A percentile compares a stretch with the other conserved stretches of the same genome.
These are phyloP conservation scores for Neonothopanus nambi DNA, from an alignment of 1,284 basidiomycete species.

Conservation along the genomic window DNA sequence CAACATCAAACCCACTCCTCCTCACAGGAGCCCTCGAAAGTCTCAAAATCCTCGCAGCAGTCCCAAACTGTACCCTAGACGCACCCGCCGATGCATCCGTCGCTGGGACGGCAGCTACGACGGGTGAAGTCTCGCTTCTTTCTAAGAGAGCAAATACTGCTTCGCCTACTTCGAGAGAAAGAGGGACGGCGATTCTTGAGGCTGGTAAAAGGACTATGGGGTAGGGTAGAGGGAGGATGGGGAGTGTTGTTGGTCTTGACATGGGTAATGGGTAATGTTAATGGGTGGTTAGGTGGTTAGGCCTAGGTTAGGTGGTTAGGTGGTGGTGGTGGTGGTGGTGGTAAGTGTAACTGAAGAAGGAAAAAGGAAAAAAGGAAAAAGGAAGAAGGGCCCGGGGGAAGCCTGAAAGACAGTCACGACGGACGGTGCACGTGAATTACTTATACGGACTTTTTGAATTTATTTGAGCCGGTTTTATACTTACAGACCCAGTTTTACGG, in stretches of 20 bases:
- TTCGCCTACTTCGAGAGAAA: conserved; percentile 57
- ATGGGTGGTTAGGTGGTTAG: too few relatives aligned
- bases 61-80: conserved; percentile 41
- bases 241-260: conserved; percentile 40
- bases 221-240: conserved; percentile 60
- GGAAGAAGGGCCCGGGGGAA: too few relatives aligned
- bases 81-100: conserved; percentile 26
- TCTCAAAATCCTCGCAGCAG: conserved; percentile 60
- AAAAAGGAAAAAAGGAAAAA: too few relatives aligned
- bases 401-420: too few relatives aligned
- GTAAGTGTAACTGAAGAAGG: too few relatives aligned
- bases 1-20: conserved; percentile 28
- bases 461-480: too few relatives aligned
- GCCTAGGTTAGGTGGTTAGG: too few relatives aligned
- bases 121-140: conserved; percentile 57
- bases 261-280: neutral
- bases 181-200: conserved; percentile 60
- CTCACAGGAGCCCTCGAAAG: conserved; percentile 42
- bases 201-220: conserved; percentile 70
- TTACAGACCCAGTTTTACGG: too few relatives aligned
- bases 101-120: conserved; percentile 67
- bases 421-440: too few relatives aligned
- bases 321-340: too few relatives aligned
- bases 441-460: too few relatives aligned
- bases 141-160: conserved; percentile 60